These are phyloP conservation scores for Leccinum colubrinum DNA, from an alignment of 1,284 basidiomycete species.

Conservation along the genomic window DNA sequence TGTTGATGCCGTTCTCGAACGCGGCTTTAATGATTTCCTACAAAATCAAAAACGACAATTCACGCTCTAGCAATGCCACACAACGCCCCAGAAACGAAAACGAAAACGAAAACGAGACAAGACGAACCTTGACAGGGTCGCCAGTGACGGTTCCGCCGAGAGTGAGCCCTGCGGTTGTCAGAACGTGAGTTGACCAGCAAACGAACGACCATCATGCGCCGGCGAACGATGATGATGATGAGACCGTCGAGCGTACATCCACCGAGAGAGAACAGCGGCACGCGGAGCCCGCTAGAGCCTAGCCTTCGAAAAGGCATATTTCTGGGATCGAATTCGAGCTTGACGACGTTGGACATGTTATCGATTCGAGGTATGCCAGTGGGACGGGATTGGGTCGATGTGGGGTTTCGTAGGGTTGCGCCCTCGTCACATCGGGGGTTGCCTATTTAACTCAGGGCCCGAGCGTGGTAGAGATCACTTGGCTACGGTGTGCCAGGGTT, in stretches of 20 bases:
- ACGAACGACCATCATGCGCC: not conserved
- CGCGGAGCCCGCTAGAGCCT: slow-evolving; percentile 69
- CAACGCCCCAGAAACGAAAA: not conserved
- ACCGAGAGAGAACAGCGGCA: slow-evolving; percentile 75
- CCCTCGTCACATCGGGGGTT: not conserved
- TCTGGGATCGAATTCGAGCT: slow-evolving; percentile 49
- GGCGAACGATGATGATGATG: not conserved
- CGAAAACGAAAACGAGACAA: not conserved
- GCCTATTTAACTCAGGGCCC: not conserved
- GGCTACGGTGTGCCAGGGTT: not conserved
- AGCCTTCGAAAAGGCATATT: slow-evolving; percentile 72
- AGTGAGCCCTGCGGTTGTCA: slow-evolving; percentile 32
- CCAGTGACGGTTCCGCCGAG: slow-evolving; percentile 49
- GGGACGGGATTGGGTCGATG: not conserved
- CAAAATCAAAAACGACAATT: not conserved
- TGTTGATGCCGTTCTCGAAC: slow-evolving; percentile 46
- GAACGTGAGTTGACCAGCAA: not conserved
- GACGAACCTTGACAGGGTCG: slow-evolving; percentile 43
- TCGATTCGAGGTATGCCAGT: not conserved
- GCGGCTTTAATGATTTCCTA: slow-evolving; percentile 43
- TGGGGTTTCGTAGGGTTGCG: not conserved
- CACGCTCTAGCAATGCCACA: not conserved
- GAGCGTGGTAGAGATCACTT: not conserved
- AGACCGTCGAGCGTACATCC: slow-evolving; percentile 50
- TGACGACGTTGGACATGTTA: slow-evolving; percentile 17